Conservation (phyloP, 2,329 filamentous ascomycete species). For the Calycina marina region DNA sequence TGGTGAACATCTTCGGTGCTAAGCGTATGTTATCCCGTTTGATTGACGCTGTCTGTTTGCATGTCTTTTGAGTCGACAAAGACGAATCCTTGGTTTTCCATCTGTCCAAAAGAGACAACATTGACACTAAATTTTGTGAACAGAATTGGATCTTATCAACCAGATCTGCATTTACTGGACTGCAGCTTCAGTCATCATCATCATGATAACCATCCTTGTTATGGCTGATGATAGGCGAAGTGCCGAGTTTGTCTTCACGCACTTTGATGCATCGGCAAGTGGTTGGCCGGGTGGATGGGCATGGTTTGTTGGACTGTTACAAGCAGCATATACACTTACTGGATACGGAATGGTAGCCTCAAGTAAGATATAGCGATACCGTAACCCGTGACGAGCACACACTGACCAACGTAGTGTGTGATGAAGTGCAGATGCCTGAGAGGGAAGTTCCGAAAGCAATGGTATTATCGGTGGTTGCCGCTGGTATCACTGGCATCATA, state of each 20-base stretch:
- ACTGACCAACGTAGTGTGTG: no score
- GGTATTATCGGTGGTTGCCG: slow-evolving; percentile 52
- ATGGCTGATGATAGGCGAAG: slow-evolving; percentile 41
- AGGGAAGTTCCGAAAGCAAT: slow-evolving; percentile 59
- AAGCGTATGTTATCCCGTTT: no score
- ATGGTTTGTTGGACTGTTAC: slow-evolving; percentile 56
- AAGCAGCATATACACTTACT: slow-evolving; percentile 43
- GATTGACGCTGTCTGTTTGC: no score
- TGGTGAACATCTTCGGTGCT: slow-evolving; percentile 49
- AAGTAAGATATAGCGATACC: no score
- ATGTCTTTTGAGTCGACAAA: no score
- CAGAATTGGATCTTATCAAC: slow-evolving; percentile 57
- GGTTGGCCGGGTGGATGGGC: slow-evolving; percentile 59
- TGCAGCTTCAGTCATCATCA: slow-evolving; percentile 48
- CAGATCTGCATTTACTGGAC: slow-evolving; percentile 65
- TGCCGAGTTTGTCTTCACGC: slow-evolving; percentile 50
- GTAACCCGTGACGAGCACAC: no score
- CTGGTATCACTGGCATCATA: slow-evolving; percentile 47
- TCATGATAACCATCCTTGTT: slow-evolving; percentile 43
- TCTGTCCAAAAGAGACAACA: no score
- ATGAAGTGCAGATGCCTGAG: slow-evolving; percentile 55
- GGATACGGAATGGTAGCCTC: slow-evolving; percentile 58
- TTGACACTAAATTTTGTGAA: no score
- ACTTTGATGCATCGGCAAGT: slow-evolving; percentile 50
- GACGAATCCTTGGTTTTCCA: no score